These are phyloP conservation scores for Russula foetens DNA, from an alignment of 768 basidiomycete genomes.

Conservation along the genomic window DNA sequence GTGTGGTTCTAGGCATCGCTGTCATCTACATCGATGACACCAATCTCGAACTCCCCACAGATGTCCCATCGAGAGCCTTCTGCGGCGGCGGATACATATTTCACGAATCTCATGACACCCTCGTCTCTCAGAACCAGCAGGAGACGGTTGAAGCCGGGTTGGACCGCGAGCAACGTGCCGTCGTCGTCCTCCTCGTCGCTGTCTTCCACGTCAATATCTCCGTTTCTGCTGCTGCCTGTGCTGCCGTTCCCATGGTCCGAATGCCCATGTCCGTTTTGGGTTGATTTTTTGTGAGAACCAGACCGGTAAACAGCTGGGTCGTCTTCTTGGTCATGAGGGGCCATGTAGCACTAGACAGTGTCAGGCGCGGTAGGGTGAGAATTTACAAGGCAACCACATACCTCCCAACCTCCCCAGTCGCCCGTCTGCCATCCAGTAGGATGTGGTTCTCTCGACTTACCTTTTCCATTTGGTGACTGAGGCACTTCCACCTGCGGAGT, in stretches of 20 bases:
- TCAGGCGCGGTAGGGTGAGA: neutral
- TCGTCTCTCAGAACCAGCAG: constrained; percentile 88
- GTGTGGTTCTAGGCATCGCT: neutral
- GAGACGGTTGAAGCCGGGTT: constrained; percentile 84
- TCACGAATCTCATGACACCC: constrained; percentile 90
- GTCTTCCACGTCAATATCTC: neutral
- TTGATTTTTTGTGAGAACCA: constrained; percentile 23
- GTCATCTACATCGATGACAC: constrained; percentile 46
- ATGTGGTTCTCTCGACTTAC: constrained; percentile 27
- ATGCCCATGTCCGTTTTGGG: constrained; percentile 18
- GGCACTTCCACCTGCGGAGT: constrained; percentile 49
- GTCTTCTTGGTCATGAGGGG: constrained; percentile 89
- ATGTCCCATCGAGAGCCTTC: constrained; percentile 91
- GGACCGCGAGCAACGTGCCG: constrained; percentile 75
- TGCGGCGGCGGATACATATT: constrained; percentile 87
- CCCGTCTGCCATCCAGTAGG: constrained; percentile 57
- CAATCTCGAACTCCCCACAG: constrained; percentile 87
- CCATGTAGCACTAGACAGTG: constrained; percentile 74
- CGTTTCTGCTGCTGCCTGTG: constrained; percentile 11
- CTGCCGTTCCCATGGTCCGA: constrained; percentile 18
- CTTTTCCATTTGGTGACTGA: constrained; percentile 19
- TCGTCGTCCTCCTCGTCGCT: constrained; percentile 42
- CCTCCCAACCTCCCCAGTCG: constrained; percentile 94
- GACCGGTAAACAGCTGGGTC: constrained; percentile 91
- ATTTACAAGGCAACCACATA: constrained; percentile 27